Conservation (phyloP, 306 rosid genomes). For the Lotus japonicus region DNA sequence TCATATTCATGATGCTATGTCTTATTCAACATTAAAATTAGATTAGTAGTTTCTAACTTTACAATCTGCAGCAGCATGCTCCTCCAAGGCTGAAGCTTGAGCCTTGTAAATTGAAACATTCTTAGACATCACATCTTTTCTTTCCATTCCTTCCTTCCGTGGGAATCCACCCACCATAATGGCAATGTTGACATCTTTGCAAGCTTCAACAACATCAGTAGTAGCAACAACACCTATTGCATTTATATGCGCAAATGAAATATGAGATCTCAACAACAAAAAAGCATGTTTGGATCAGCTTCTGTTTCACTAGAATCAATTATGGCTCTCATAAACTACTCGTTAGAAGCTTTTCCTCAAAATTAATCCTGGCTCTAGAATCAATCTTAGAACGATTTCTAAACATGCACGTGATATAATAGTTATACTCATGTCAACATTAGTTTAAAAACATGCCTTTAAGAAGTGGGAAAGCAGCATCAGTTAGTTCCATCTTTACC, state of each 20-base stretch:
- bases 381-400: too few relatives aligned
- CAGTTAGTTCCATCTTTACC: constrained; percentile 62
- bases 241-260: not conserved
- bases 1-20: not conserved
- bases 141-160: constrained; percentile 80
- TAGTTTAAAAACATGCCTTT: constrained; percentile 16
- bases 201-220: constrained; percentile 62
- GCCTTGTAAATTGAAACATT: constrained; percentile 72
- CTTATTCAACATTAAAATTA: not conserved
- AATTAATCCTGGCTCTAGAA: too few relatives aligned
- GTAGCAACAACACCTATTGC: constrained; percentile 60
- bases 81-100: constrained; percentile 68
- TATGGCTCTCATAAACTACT: too few relatives aligned
- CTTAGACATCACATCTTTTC: constrained; percentile 67
- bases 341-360: too few relatives aligned
- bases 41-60: constrained; percentile 35
- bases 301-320: too few relatives aligned
- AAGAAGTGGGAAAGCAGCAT: constrained; percentile 72
- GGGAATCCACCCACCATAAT: constrained; percentile 75
- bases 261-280: not conserved
- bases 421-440: not conserved
- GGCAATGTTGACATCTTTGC: constrained; percentile 56
- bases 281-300: not conserved
- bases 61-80: constrained; percentile 60
- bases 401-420: not conserved